Percentiles rank a stretch among this genome's conserved stretches.
Conservation (phyloP, 305 asterid genomes). For the Fraxinus angustifolia region DNA sequence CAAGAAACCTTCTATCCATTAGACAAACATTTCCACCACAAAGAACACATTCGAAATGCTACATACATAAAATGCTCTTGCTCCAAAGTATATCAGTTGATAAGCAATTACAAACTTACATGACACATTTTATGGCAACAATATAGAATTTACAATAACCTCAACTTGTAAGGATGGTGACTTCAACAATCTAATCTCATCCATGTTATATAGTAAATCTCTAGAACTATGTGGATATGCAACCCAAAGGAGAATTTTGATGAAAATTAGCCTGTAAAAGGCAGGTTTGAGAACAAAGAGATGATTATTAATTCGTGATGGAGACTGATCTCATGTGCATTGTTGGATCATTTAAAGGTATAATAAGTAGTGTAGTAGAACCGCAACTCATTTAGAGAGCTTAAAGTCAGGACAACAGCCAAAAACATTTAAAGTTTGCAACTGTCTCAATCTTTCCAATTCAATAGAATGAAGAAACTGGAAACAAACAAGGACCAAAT, state of each 20-base stretch:
- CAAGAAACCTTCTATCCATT: background rate
- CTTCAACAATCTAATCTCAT: background rate
- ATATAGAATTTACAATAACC: background rate
- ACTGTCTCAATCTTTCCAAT: background rate
- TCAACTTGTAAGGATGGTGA: background rate
- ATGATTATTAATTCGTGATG: background rate
- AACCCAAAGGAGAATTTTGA: background rate
- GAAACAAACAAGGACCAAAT: background rate
- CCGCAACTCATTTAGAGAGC: background rate
- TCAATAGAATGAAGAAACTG: background rate
- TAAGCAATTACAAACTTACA: background rate
- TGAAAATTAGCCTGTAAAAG: background rate
- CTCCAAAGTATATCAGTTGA: background rate
- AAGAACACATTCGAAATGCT: background rate
- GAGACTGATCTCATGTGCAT: background rate
- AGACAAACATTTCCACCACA: background rate
- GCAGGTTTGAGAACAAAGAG: background rate
- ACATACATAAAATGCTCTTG: background rate
- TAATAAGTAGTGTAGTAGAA: background rate
- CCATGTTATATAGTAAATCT: background rate
- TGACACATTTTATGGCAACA: background rate
- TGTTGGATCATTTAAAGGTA: background rate
- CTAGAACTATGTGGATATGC: background rate
- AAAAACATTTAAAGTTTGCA: background rate
- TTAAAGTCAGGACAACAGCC: background rate